phyloP scores from a whole-genome alignment of 805 yeast genomes.

The Metschnikowia baotianmanensis region DNA sequence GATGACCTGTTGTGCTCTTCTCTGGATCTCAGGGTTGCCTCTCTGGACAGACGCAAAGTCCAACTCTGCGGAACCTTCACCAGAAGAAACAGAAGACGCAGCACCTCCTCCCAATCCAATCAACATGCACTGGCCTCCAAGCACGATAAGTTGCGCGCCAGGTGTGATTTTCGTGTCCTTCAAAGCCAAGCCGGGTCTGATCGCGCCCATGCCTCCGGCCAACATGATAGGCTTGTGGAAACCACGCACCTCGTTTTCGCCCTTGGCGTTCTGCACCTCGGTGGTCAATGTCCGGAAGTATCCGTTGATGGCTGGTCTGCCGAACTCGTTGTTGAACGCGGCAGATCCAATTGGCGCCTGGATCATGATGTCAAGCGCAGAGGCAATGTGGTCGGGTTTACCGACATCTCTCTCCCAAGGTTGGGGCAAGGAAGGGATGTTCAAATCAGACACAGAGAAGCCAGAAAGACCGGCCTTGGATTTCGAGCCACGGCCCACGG shows the following conservation, averaged over 20 bases:
- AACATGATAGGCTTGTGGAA: slow-evolving; percentile 99
- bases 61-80: slow-evolving; percentile 92
- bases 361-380: slow-evolving; percentile 89
- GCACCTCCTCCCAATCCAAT: slow-evolving; percentile 99
- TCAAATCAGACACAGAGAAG: slow-evolving; percentile 84
- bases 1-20: slow-evolving; percentile 98
- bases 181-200: slow-evolving; percentile 87
- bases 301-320: slow-evolving; percentile 96
- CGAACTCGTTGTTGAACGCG: slow-evolving; percentile 97
- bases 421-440: slow-evolving; percentile 79
- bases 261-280: slow-evolving; percentile 58
- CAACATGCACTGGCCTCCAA: slow-evolving; percentile 97
- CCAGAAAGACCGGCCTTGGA: slow-evolving; percentile 96
- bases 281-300: slow-evolving; percentile 95
- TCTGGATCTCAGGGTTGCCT: slow-evolving; percentile 99
- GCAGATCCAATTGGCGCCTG: slow-evolving; percentile 98
- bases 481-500: slow-evolving; percentile 97
- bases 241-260: slow-evolving; percentile 79
- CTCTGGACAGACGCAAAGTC: slow-evolving; percentile 99
- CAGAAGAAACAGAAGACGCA: slow-evolving; percentile 94
- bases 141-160: slow-evolving; percentile 84
- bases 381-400: slow-evolving; percentile 89
- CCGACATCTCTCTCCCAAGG: slow-evolving; percentile 96
- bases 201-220: slow-evolving; percentile 99
- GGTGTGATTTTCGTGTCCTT: slow-evolving; percentile 88